phyloP scores from a whole-genome alignment of 2,329 filamentous ascomycete genomes.

The Trichoderma hamatum region DNA sequence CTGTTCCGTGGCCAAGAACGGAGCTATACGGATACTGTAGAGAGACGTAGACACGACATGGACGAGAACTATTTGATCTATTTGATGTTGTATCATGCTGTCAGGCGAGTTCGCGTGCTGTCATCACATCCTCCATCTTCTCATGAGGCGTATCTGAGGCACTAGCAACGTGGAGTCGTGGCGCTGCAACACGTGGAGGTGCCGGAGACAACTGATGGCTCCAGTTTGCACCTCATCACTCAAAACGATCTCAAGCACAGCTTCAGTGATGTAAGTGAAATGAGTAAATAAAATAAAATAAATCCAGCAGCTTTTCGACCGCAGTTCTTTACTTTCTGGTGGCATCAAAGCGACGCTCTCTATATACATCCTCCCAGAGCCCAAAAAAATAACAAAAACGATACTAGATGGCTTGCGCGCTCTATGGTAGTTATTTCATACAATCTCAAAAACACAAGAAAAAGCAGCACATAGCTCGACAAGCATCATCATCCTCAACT shows the following conservation, averaged over 20 bases:
- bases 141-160: not conserved
- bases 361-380: not conserved
- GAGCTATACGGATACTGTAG: too few species aligned
- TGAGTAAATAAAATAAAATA: not conserved
- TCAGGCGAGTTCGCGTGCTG: too few species aligned
- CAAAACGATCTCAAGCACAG: not conserved
- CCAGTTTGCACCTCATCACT: too few species aligned
- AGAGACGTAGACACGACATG: too few species aligned
- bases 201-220: too few species aligned
- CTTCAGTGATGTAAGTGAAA: not conserved
- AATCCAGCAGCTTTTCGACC: not conserved
- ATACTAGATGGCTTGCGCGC: constrained; percentile 1
- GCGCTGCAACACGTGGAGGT: too few species aligned
- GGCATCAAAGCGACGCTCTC: not conserved
- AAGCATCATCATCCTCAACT: not conserved
- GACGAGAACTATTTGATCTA: too few species aligned
- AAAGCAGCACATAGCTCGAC: not conserved
- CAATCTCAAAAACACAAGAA: not conserved
- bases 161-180: not conserved
- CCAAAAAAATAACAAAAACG: not conserved
- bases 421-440: constrained; percentile 14
- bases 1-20: not conserved
- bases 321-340: not conserved
- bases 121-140: not conserved
- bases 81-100: too few species aligned